These are phyloP conservation scores for Saturnispora dispora DNA, from an alignment of 805 yeast species.

Conservation along the genomic window DNA sequence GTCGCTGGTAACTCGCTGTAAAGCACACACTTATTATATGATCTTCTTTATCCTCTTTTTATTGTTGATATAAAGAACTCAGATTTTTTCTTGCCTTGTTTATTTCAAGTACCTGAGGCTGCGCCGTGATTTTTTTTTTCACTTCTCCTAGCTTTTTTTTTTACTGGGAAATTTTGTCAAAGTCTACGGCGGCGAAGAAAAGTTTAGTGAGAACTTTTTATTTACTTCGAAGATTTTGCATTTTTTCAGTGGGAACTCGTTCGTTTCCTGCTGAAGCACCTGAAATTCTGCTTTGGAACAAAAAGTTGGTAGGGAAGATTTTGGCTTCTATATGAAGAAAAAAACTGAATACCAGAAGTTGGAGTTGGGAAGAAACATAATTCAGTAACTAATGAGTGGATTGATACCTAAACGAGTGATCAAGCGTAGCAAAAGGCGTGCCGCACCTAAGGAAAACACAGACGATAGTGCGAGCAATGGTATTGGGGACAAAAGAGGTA, in stretches of 20 bases:
- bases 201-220: no score
- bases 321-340: neutral
- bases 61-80: neutral
- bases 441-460: neutral
- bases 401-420: slow-evolving; percentile 6
- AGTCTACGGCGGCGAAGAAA: no score
- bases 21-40: neutral
- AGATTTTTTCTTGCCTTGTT: neutral
- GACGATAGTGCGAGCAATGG: neutral
- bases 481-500: neutral
- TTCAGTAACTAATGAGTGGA: slow-evolving; percentile 1
- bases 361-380: neutral
- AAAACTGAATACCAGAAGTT: neutral
- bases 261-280: no score
- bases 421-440: slow-evolving; percentile 3
- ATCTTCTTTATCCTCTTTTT: neutral
- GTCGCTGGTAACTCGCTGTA: neutral
- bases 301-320: no score
- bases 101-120: neutral
- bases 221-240: no score
- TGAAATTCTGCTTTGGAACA: no score
- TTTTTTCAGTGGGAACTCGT: no score
- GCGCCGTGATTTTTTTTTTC: neutral
- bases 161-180: slow-evolving; percentile 1
- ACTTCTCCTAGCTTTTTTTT: neutral